These are phyloP conservation scores for Xylariaceae sp. DNA, from an alignment of 2,329 filamentous ascomycete species.

Conservation along the genomic window DNA sequence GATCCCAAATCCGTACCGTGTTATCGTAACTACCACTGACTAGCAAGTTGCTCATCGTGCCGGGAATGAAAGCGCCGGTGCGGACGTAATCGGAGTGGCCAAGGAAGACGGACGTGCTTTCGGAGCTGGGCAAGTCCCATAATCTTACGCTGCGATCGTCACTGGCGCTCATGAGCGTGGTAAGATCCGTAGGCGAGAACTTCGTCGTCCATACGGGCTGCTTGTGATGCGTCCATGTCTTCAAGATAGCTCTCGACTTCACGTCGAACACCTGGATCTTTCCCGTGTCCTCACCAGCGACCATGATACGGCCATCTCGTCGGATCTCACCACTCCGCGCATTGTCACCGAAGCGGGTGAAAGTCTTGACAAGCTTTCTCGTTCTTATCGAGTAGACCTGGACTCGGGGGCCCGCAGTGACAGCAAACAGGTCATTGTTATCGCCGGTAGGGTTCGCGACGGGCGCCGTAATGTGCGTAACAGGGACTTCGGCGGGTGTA, in stretches of 20 bases:
- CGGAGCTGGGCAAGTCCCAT: conserved; percentile 85
- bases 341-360: conserved; percentile 87
- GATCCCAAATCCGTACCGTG: conserved; percentile 91
- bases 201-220: conserved; percentile 89
- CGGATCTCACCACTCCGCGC: conserved; percentile 86
- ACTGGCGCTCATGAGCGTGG: conserved; percentile 78
- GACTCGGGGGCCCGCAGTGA: conserved; percentile 89
- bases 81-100: conserved; percentile 94
- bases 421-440: conserved; percentile 72
- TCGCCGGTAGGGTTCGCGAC: conserved; percentile 38
- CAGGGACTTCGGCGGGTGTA: conserved; percentile 80
- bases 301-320: conserved; percentile 79
- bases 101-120: conserved; percentile 69
- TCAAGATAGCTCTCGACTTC: conserved; percentile 78
- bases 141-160: conserved; percentile 90
- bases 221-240: conserved; percentile 92
- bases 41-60: conserved; percentile 64
- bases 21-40: conserved; percentile 92
- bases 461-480: conserved; percentile 83
- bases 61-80: conserved; percentile 78
- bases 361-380: conserved; percentile 86
- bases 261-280: conserved; percentile 95
- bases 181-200: conserved; percentile 87
- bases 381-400: conserved; percentile 92
- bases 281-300: conserved; percentile 87